phyloP scores from a whole-genome alignment of 2,329 filamentous ascomycete genomes.

The Penicillium olsonii region DNA sequence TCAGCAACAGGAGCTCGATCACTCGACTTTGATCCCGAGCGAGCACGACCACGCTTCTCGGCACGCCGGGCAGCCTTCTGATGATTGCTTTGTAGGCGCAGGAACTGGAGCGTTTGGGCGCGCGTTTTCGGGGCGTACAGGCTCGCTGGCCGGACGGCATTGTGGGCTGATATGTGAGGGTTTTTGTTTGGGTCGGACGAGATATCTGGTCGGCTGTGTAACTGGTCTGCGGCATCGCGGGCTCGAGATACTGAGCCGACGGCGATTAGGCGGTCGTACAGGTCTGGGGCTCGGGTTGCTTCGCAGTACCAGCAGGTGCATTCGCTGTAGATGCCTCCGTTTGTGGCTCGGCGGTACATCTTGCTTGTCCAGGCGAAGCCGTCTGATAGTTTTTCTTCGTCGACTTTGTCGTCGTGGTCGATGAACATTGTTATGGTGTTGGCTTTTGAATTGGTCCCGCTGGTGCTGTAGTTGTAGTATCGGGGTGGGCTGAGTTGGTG shows the following conservation, averaged over 20 bases:
- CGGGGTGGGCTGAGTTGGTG: slow-evolving; percentile 29
- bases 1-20: slow-evolving; percentile 11
- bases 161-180: slow-evolving; percentile 74
- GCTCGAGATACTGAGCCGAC: slow-evolving; percentile 53
- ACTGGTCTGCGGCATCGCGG: slow-evolving; percentile 51
- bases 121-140: slow-evolving; percentile 17
- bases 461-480: slow-evolving; percentile 50
- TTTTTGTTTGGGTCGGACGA: slow-evolving; percentile 57
- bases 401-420: slow-evolving; percentile 83
- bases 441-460: slow-evolving; percentile 36
- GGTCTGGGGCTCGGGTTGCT: slow-evolving; percentile 61
- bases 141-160: slow-evolving; percentile 53
- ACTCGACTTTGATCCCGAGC: slow-evolving; percentile 34
- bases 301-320: slow-evolving; percentile 64
- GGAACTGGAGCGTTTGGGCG: slow-evolving; percentile 24
- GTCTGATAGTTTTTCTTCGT: slow-evolving; percentile 63
- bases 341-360: slow-evolving; percentile 65
- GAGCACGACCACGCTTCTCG: slow-evolving; percentile 28
- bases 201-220: slow-evolving; percentile 43
- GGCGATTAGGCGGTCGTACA: slow-evolving; percentile 45
- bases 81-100: slow-evolving; percentile 55
- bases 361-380: slow-evolving; percentile 74
- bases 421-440: slow-evolving; percentile 56
- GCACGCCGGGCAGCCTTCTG: slow-evolving; percentile 37
- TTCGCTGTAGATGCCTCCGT: slow-evolving; percentile 58